These are phyloP conservation scores for Pseudohyphozyma bogoriensis DNA, from an alignment of 768 basidiomycete genomes.

Conservation along the genomic window DNA sequence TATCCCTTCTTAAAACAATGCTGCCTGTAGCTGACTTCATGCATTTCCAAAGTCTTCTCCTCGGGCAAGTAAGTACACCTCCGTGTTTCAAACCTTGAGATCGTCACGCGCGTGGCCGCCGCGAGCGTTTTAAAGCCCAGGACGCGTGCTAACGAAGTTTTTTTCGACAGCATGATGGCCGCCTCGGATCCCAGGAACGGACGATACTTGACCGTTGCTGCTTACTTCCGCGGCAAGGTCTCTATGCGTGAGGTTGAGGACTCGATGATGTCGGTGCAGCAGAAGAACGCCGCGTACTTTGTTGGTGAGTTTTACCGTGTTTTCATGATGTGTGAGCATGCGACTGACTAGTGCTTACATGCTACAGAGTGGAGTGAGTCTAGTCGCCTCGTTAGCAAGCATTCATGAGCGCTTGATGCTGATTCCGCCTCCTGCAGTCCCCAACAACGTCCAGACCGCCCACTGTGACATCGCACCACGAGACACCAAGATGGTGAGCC, in stretches of 20 bases:
- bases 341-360: background rate
- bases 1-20: no score
- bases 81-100: no score
- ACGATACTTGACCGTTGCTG: constrained; percentile 94
- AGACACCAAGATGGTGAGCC: constrained; percentile 41
- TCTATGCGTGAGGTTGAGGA: constrained; percentile 99
- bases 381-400: background rate
- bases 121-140: no score
- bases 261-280: constrained; percentile 82
- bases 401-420: background rate
- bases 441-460: constrained; percentile 95
- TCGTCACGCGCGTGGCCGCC: no score
- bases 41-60: no score
- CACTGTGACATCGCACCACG: constrained; percentile 97
- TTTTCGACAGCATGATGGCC: constrained; percentile 99
- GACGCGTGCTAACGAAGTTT: no score
- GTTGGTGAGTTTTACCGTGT: constrained; percentile 46
- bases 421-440: constrained; percentile 70
- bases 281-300: constrained; percentile 96
- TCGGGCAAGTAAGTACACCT: no score
- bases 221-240: constrained; percentile 77
- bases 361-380: constrained; percentile 1
- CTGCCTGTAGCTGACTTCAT: no score
- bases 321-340: background rate
- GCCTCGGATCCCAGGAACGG: constrained; percentile 95